Evolutionary conservation across 768 basidiomycete species (phyloP).

Genomic region (Dendrothele bispora): DNA sequence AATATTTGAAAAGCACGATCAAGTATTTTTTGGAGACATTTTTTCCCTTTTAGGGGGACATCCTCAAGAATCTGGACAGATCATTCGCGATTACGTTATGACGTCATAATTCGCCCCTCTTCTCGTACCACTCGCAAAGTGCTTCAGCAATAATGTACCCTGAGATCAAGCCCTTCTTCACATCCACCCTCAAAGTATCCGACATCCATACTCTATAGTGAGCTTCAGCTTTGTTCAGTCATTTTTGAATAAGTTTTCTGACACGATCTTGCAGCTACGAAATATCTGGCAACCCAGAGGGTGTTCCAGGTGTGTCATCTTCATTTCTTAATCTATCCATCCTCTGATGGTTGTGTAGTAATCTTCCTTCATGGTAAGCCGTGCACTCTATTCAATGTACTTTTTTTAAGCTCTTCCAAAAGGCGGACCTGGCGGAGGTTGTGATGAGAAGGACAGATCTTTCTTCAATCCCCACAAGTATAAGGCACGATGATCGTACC

Average conservation of each 20-base stretch:
- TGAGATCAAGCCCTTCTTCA: slow-evolving; percentile 61
- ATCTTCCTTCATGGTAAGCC: slow-evolving; percentile 74
- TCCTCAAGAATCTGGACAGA: no score
- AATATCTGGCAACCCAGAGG: slow-evolving; percentile 74
- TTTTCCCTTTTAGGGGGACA: no score
- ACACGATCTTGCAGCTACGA: slow-evolving; percentile 60
- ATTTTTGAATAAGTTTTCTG: not conserved
- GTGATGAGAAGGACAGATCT: slow-evolving; percentile 60
- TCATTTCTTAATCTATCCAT: not conserved
- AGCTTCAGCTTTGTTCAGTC: slow-evolving; percentile 13
- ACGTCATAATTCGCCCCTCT: no score
- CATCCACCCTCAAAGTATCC: slow-evolving; percentile 67
- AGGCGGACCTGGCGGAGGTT: slow-evolving; percentile 85
- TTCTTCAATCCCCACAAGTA: slow-evolving; percentile 89
- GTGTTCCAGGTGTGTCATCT: slow-evolving; percentile 59
- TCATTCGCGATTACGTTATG: no score
- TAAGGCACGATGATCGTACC: slow-evolving; percentile 58
- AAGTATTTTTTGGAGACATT: no score
- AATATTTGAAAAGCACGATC: no score
- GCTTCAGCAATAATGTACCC: slow-evolving; percentile 68
- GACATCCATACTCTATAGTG: slow-evolving; percentile 78
- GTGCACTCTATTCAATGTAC: not conserved
- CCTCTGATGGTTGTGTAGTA: slow-evolving; percentile 37
- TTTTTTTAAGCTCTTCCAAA: not conserved
- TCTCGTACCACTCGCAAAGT: no score